Base-by-base conservation (phyloP, 768 basidiomycete genomes). In the Mycena vulgaris region DNA sequence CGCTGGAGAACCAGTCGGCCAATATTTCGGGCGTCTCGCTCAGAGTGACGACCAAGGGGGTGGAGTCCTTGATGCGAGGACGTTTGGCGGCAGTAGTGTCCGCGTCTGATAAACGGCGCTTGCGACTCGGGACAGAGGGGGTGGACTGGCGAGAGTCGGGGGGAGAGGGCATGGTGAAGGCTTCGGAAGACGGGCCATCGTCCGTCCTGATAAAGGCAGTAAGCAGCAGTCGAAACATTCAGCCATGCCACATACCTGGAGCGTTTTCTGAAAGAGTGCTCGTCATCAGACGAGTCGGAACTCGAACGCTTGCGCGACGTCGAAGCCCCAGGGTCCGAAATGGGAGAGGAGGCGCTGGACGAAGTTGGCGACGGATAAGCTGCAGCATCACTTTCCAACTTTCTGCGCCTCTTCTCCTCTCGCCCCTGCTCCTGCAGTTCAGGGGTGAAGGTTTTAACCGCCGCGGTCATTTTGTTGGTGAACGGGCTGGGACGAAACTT, bases 81-180 rank as follows among this genome's bases (percentile, higher is more conserved):
- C 78, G 78, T 40, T 85, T 84, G 39, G 68, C n/a, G 1, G 45
- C 37, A 0, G 69, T 40, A 2, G 42, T 49, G 10, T 79, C 80
- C 3, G 75, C 65, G 14, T 83, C 80, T 2, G 84, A 86, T 16
- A 83, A 55, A 5, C 81, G 77, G 42, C 85, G 82, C 68, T 86
- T 85, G 17, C 81, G 80, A 27, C 70, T 77, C 2, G 21, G 28
- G 51, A 45, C 6, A 45, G 42, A 17, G 51, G 40, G 74, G 39
- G 52, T 66, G 1, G 57, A 52, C 14, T 28, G 5, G 35, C 28
- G 21, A 40, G 68, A 73, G 60, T 39, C 35, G n/a, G 39, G 14
- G 7, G 67, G 69, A 0, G 73, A 72, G 66, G 59, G 45, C n/a
- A 39, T 19, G 17, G 11, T 0, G 55, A 63, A 40, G 48, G 27